A percentile compares a stretch with the other conserved stretches of the same genome.
Conservation (phyloP, 306 rosid species). For the Alnus glutinosa region DNA sequence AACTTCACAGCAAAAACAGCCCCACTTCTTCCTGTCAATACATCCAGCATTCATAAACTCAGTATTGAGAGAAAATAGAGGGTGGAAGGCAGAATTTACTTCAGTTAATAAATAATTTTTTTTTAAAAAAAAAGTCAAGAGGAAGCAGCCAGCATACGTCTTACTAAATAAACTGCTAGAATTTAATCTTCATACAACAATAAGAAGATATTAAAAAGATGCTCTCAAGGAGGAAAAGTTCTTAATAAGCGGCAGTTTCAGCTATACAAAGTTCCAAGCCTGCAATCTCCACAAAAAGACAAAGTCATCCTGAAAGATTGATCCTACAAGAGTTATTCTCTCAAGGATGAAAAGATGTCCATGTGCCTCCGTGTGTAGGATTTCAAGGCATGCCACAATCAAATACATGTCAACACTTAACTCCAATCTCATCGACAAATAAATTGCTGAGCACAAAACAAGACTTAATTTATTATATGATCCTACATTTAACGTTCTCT, state of each 20-base stretch:
- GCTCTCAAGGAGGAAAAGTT: background rate
- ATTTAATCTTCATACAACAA: background rate
- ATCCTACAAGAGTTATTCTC: background rate
- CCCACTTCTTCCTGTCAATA: constrained; percentile 67
- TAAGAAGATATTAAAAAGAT: background rate
- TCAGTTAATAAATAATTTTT: background rate
- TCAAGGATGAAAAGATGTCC: background rate
- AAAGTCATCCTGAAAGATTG: background rate
- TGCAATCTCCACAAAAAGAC: no score
- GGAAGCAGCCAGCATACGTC: background rate
- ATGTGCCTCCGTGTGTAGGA: background rate
- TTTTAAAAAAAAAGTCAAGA: background rate
- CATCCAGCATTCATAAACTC: constrained; percentile 22
- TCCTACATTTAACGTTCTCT: background rate
- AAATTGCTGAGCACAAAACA: background rate
- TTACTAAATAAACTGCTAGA: background rate
- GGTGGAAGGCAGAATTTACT: background rate
- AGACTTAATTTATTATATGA: background rate
- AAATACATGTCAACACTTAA: background rate
- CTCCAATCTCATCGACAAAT: background rate
- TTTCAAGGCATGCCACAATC: background rate
- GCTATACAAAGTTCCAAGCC: background rate
- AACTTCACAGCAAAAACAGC: constrained; percentile 74
- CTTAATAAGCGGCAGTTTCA: background rate
- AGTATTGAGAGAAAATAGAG: background rate